Conservation (phyloP, 805 yeast genomes). For the Kuraishia capsulata region DNA sequence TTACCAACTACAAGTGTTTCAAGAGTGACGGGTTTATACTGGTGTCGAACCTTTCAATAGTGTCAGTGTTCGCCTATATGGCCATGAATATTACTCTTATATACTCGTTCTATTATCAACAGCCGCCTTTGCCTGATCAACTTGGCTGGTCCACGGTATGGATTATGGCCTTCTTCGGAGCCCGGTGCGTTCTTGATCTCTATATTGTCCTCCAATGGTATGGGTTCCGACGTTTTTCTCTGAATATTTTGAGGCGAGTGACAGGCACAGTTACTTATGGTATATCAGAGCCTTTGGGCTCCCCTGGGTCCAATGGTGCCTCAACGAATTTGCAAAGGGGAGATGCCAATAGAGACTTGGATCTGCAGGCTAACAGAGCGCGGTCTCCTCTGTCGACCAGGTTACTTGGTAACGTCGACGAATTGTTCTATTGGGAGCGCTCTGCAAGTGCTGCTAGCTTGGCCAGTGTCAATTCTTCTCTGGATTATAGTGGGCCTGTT, state of each 20-base stretch:
- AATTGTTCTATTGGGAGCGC: conserved; percentile 1
- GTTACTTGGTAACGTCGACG: too few species aligned
- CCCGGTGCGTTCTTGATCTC: neutral
- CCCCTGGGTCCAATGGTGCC: neutral
- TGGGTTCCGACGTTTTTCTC: neutral
- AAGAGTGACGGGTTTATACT: conserved; percentile 1
- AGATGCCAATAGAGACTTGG: neutral
- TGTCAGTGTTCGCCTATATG: neutral
- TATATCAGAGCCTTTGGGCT: neutral
- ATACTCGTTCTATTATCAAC: neutral
- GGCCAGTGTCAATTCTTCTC: neutral
- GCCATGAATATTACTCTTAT: neutral
- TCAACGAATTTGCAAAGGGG: too few species aligned
- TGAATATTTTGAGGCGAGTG: neutral
- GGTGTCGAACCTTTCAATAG: conserved; percentile 5
- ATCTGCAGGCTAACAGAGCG: neutral
- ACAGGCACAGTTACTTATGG: neutral
- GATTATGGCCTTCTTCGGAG: neutral
- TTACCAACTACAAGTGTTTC: conserved; percentile 3
- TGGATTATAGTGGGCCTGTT: conserved; percentile 16
- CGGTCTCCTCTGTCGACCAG: too few species aligned
- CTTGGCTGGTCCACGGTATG: neutral
- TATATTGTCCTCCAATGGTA: neutral
- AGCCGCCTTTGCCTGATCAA: neutral
- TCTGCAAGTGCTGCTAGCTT: neutral